Evolutionary conservation across 1,284 basidiomycete genomes (phyloP).

Genomic region (Lignosus rhinocerotis): DNA sequence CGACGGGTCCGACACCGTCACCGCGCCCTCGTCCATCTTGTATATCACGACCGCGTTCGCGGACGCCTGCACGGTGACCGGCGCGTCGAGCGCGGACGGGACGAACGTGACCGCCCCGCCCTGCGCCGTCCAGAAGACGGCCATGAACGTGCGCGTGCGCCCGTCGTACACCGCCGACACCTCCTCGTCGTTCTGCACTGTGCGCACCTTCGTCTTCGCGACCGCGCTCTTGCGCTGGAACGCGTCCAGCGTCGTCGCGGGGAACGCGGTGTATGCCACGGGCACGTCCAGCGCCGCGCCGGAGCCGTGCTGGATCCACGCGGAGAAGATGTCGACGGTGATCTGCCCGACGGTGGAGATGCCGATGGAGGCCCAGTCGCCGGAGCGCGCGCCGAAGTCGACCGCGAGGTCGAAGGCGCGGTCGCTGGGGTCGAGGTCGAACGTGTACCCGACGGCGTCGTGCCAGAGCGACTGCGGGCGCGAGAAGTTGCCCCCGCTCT

Average conservation of each 20-base stretch:
- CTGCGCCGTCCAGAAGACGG: constrained; percentile 37
- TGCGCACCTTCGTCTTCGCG: constrained; percentile 30
- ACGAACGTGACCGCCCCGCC: constrained; percentile 30
- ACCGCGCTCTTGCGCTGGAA: constrained; percentile 33
- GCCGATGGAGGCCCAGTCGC: constrained; percentile 63
- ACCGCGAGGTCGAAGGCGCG: constrained; percentile 42
- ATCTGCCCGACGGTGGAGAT: constrained; percentile 52
- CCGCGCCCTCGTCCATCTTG: constrained; percentile 39
- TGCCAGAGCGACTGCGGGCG: constrained; percentile 53
- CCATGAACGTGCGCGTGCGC: constrained; percentile 28
- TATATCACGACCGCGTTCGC: constrained; percentile 50
- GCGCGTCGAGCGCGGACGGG: constrained; percentile 24
- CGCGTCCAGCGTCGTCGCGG: constrained; percentile 39
- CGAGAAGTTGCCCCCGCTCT: constrained; percentile 34
- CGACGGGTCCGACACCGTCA: constrained; percentile 62
- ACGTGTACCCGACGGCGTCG: constrained; percentile 54
- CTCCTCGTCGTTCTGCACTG: constrained; percentile 38
- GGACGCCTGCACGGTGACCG: constrained; percentile 41
- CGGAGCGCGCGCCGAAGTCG: constrained; percentile 48
- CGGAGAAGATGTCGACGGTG: constrained; percentile 61
- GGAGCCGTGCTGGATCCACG: constrained; percentile 51
- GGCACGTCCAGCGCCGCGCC: constrained; percentile 32
- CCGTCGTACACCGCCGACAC: constrained; percentile 38
- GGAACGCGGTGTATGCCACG: constrained; percentile 57
- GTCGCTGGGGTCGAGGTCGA: constrained; percentile 26